These are phyloP conservation scores for Fusarium oxysporum DNA, from an alignment of 2,329 filamentous ascomycete genomes.

Conservation along the genomic window DNA sequence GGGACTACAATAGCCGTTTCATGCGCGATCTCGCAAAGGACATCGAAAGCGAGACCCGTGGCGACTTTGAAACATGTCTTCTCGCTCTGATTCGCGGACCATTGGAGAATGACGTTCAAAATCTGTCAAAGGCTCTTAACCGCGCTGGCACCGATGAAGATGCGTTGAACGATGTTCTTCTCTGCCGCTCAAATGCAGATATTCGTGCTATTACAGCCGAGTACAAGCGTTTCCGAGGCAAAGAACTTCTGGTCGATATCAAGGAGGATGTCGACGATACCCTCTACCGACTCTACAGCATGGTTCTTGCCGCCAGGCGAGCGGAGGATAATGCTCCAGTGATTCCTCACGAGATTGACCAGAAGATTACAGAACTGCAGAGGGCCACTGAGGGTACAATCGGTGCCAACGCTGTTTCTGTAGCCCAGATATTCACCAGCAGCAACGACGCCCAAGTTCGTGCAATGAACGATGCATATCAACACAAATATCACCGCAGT, in stretches of 20 bases:
- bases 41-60: slow-evolving; percentile 50
- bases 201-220: slow-evolving; percentile 48
- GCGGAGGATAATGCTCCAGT: slow-evolving; percentile 46
- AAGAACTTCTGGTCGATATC: slow-evolving; percentile 48
- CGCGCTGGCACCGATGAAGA: slow-evolving; percentile 50
- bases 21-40: slow-evolving; percentile 50
- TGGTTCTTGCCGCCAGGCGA: slow-evolving; percentile 46
- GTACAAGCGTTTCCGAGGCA: slow-evolving; percentile 45
- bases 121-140: slow-evolving; percentile 47
- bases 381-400: slow-evolving; percentile 48
- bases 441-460: slow-evolving; percentile 50
- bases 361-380: slow-evolving; percentile 50
- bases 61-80: slow-evolving; percentile 47
- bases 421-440: slow-evolving; percentile 49
- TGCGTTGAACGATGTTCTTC: slow-evolving; percentile 50
- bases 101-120: slow-evolving; percentile 48
- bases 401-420: slow-evolving; percentile 47
- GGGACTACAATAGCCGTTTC: slow-evolving; percentile 50
- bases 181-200: slow-evolving; percentile 53
- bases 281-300: slow-evolving; percentile 50
- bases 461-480: slow-evolving; percentile 47
- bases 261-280: slow-evolving; percentile 49
- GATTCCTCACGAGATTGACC: slow-evolving; percentile 47
- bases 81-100: slow-evolving; percentile 49
- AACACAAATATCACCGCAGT: slow-evolving; percentile 49